These are phyloP conservation scores for Kodamaea leandrae DNA, from an alignment of 805 yeast species.

Conservation along the genomic window DNA sequence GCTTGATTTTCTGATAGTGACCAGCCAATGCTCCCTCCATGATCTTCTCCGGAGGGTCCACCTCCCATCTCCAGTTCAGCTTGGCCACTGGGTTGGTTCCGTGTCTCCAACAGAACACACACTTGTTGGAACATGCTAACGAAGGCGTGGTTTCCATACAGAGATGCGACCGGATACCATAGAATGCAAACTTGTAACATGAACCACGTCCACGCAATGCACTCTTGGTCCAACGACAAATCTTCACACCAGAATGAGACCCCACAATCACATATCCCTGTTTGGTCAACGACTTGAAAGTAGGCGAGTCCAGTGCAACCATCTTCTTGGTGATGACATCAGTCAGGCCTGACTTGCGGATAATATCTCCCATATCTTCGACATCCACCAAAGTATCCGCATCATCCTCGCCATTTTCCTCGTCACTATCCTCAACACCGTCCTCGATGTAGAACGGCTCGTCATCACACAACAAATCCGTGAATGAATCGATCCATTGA, in stretches of 20 bases:
- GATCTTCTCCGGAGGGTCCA: conserved; percentile 83
- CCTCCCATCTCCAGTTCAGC: conserved; percentile 90
- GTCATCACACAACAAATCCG: conserved; percentile 62
- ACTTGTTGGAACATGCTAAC: conserved; percentile 87
- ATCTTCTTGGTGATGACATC: conserved; percentile 54
- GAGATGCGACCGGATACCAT: conserved; percentile 84
- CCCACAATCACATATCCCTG: conserved; percentile 95
- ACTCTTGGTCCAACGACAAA: conserved; percentile 94
- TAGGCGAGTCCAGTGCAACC: conserved; percentile 89
- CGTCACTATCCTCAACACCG: conserved; percentile 51
- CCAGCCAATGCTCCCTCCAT: conserved; percentile 83
- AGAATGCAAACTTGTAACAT: conserved; percentile 88
- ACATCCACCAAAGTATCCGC: conserved; percentile 64
- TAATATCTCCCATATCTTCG: conserved; percentile 78
- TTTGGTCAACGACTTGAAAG: conserved; percentile 81
- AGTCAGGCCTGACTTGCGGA: conserved; percentile 34
- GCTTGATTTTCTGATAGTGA: conserved; percentile 88
- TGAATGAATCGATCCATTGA: conserved; percentile 66
- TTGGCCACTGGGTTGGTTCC: conserved; percentile 97
- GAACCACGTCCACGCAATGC: conserved; percentile 93
- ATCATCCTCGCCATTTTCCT: conserved; percentile 36
- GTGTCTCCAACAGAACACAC: conserved; percentile 97
- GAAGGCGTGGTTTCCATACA: conserved; percentile 97
- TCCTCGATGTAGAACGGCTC: conserved; percentile 63
- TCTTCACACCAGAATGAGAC: conserved; percentile 91